A percentile compares a stretch with the other conserved stretches of the same genome.
Conservation (phyloP, 441 rosid genomes). For the Gossypium schwendimanii region DNA sequence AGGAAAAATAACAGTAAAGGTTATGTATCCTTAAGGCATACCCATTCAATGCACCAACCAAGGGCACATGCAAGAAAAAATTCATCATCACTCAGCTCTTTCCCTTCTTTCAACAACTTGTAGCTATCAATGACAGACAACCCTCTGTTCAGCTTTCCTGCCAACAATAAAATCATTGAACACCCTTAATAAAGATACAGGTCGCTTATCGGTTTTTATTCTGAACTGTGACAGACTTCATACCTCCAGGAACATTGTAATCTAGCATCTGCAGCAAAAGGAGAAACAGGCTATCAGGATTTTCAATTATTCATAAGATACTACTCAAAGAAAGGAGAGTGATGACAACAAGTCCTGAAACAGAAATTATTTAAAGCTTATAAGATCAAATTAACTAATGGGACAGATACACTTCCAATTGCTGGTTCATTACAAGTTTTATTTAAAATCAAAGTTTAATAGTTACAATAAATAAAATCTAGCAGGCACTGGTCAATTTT, state of each 20-base stretch:
- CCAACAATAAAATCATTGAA: not conserved
- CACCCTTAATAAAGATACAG: not conserved
- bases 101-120: slow-evolving; percentile 56
- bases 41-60: slow-evolving; percentile 96
- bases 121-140: slow-evolving; percentile 75
- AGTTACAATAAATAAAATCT: no score
- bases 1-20: not conserved
- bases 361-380: no score
- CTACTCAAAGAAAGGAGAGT: not conserved
- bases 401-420: no score
- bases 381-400: no score
- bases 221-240: not conserved
- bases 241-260: slow-evolving; percentile 87
- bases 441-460: no score
- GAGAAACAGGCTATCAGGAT: not conserved
- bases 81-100: slow-evolving; percentile 56
- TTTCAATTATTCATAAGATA: not conserved
- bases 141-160: slow-evolving; percentile 78
- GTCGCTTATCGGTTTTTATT: not conserved
- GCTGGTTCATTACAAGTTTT: no score
- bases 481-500: no score
- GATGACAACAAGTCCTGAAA: no score
- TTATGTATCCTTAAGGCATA: slow-evolving; percentile 15
- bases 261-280: slow-evolving; percentile 59
- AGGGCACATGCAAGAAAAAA: slow-evolving; percentile 61